Conservation (phyloP, 139 green algal species). For the Axilococcus clingmanii region DNA sequence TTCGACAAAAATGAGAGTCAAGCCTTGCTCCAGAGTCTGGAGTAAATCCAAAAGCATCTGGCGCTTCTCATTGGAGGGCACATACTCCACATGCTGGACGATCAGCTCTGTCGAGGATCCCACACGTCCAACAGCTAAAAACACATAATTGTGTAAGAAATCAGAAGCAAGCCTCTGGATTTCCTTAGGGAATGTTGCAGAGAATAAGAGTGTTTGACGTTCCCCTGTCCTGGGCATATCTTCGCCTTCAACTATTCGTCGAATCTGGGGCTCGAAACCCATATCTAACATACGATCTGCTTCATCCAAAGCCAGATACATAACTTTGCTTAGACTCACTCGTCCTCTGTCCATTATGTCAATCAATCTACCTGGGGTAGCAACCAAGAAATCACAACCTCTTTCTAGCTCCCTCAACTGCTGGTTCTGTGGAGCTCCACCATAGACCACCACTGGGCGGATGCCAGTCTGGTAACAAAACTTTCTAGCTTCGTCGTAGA, state of each 20-base stretch:
- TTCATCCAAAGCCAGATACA: constrained; percentile 87
- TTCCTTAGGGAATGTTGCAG: constrained; percentile 92
- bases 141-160: constrained; percentile 97
- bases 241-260: constrained; percentile 67
- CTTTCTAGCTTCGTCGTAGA: constrained; percentile 90
- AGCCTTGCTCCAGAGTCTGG: constrained; percentile 69
- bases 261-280: constrained; percentile 92
- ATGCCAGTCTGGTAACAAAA: constrained; percentile 87
- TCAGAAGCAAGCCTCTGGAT: constrained; percentile 83
- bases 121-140: constrained; percentile 63
- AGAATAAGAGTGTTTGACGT: constrained; percentile 94
- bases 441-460: constrained; percentile 88
- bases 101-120: constrained; percentile 96
- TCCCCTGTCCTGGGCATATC: constrained; percentile 80
- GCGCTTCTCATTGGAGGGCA: constrained; percentile 72
- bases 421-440: constrained; percentile 83
- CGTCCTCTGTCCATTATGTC: constrained; percentile 89
- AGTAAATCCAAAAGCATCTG: constrained; percentile 91
- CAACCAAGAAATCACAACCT: constrained; percentile 92
- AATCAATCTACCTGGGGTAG: constrained; percentile 85
- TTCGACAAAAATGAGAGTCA: constrained; percentile 97
- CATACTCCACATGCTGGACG: constrained; percentile 84
- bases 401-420: constrained; percentile 89
- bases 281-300: constrained; percentile 97
- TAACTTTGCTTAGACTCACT: constrained; percentile 57